These are phyloP conservation scores for Calycina herbarum DNA, from an alignment of 2,329 filamentous ascomycete genomes.

Conservation along the genomic window DNA sequence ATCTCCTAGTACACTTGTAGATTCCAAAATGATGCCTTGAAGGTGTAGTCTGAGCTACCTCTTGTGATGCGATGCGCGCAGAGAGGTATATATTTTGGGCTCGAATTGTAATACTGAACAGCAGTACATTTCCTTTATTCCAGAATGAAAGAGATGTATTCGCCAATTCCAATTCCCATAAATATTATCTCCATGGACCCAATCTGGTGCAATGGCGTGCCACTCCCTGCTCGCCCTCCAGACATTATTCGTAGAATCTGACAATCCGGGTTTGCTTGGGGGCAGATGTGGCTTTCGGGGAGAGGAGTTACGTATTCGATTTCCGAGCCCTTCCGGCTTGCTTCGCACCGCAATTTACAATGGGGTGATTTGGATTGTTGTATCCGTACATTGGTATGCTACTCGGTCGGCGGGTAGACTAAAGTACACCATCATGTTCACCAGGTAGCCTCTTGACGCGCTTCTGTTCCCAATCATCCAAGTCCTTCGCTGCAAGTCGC, in stretches of 20 bases:
- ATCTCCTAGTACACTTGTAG: background rate
- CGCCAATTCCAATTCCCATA: too few species aligned
- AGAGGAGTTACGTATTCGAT: background rate
- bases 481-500: slow-evolving; percentile 81
- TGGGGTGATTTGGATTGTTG: background rate
- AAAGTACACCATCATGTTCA: slow-evolving; percentile 82
- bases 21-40: background rate
- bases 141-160: too few species aligned
- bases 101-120: too few species aligned
- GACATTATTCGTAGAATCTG: background rate
- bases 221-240: background rate
- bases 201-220: too few species aligned
- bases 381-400: background rate
- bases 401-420: slow-evolving; percentile 13
- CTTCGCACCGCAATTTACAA: background rate
- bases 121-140: too few species aligned
- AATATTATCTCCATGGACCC: too few species aligned
- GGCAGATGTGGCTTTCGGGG: background rate
- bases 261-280: background rate
- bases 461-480: slow-evolving; percentile 97
- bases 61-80: background rate
- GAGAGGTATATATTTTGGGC: too few species aligned
- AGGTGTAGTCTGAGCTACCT: background rate
- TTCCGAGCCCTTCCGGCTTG: background rate
- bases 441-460: slow-evolving; percentile 86